Evolutionary conservation across 2,329 filamentous ascomycete genomes (phyloP).

Genomic region (Aspergillus sp.): DNA sequence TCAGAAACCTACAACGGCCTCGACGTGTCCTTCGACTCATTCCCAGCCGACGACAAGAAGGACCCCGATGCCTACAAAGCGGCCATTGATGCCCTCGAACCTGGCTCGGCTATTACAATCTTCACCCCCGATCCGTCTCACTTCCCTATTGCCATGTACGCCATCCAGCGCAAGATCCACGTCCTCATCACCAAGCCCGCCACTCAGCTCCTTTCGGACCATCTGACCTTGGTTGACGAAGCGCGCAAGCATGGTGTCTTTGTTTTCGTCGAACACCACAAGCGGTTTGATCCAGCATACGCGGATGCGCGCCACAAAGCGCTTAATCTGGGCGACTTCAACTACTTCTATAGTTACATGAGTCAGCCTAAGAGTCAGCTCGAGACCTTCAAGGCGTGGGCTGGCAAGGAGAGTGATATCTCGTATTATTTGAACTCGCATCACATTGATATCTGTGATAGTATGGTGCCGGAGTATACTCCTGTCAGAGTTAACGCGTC

Average conservation of each 20-base stretch:
- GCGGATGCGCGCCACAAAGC: slow-evolving; percentile 76
- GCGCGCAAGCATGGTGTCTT: slow-evolving; percentile 71
- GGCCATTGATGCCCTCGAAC: slow-evolving; percentile 74
- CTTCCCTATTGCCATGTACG: slow-evolving; percentile 85
- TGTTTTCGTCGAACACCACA: slow-evolving; percentile 94
- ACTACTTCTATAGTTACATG: slow-evolving; percentile 98
- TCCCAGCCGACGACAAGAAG: slow-evolving; percentile 62
- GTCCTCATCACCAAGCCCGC: slow-evolving; percentile 93
- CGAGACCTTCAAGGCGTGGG: slow-evolving; percentile 93
- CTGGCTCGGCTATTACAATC: slow-evolving; percentile 86
- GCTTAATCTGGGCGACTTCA: slow-evolving; percentile 78
- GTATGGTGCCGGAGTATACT: slow-evolving; percentile 75
- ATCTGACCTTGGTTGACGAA: slow-evolving; percentile 66
- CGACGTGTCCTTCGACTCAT: slow-evolving; percentile 79
- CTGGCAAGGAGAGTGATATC: slow-evolving; percentile 84
- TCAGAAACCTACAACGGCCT: slow-evolving; percentile 79
- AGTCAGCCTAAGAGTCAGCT: slow-evolving; percentile 85
- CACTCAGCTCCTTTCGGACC: slow-evolving; percentile 74
- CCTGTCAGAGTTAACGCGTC: slow-evolving; percentile 75
- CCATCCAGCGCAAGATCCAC: slow-evolving; percentile 79
- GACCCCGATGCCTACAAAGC: slow-evolving; percentile 81
- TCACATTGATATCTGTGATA: slow-evolving; percentile 88
- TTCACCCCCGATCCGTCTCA: slow-evolving; percentile 94
- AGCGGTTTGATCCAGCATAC: slow-evolving; percentile 91
- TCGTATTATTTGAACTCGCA: slow-evolving; percentile 95